Evolutionary conservation across 495 filamentous ascomycete genomes (phyloP), one percentile per base, ranked within the genome.

Genomic region (Lasiosphaeria hispida): DNA sequence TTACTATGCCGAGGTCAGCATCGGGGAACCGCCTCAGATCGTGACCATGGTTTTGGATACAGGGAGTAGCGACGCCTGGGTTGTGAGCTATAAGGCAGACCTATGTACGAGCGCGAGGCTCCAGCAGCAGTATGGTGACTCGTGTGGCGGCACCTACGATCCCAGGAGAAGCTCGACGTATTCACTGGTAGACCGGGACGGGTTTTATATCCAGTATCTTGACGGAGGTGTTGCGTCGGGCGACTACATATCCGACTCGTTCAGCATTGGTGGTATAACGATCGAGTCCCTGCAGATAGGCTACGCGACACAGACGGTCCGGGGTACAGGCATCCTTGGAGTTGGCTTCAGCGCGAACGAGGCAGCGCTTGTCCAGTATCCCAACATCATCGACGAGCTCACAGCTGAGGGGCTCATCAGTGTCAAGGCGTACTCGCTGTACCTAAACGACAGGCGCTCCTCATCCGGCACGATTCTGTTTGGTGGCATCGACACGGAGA

Each of bases 11-110:
- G 81, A 89, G 49, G 75, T 92, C 49, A 78, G 72, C 7, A 68
- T 94, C 48, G 90, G 90, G 34, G 90, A 87, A 4, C 89, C 88
- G 9, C 71, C 77, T 2, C 90, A 94, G 64, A 72, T 65, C 7
- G 63, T 79, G 14, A 71, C 68, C 14, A 63, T 83, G 45, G 65
- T 79, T 39, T 71, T 94, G 55, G 90, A 94, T 61, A 94, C 90
- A 10, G 90, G 90, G 3, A 95, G 90, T 64, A 93, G 89, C 61
- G 93, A 97, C 73, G 76, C 95, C 9, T 97, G 92, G 92, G 76
- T 86, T 23, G 57, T 81, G 40, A 68, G 71, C 48, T 55, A 59
- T 13, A 48, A 64, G 8, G 73, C 80, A 9, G 68, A 80, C 57
- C 65, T 80, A 11, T 83, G 80, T 61, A 70, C 45, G 5, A 66